These are phyloP conservation scores for Diaporthe nobilis DNA, from an alignment of 2,329 filamentous ascomycete species.

Conservation along the genomic window DNA sequence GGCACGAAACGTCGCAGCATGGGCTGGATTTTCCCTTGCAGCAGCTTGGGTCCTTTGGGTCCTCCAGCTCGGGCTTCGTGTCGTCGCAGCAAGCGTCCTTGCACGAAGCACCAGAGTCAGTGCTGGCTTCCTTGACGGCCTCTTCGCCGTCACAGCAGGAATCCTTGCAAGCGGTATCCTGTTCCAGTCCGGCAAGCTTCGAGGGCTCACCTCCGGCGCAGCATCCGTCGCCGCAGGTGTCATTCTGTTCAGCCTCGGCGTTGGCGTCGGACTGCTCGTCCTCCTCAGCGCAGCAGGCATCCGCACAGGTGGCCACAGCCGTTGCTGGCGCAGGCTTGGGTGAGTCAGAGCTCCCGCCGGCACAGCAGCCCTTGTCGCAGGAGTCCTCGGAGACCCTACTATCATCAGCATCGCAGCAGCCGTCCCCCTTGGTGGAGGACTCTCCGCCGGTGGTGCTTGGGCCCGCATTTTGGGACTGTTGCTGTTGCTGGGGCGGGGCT, in stretches of 20 bases:
- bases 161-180: not conserved
- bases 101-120: not conserved
- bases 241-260: not conserved
- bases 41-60: conserved; percentile 50
- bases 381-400: not conserved
- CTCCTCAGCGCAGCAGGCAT: not conserved
- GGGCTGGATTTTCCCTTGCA: conserved; percentile 57
- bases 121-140: not conserved
- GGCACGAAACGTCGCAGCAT: conserved; percentile 59
- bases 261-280: not conserved
- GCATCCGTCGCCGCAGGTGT: conserved; percentile 4
- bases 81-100: conserved; percentile 17
- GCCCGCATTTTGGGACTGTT: not conserved
- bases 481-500: not conserved
- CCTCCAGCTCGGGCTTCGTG: not conserved
- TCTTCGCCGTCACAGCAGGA: conserved; percentile 1
- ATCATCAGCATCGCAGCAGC: not conserved
- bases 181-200: not conserved
- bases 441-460: not conserved
- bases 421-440: not conserved
- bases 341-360: not conserved
- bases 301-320: not conserved
- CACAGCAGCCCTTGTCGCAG: not conserved
- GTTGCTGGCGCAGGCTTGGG: not conserved
- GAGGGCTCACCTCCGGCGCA: not conserved